Conservation (phyloP, 2,329 filamentous ascomycete species). For the Sclerotinia spermophila region DNA sequence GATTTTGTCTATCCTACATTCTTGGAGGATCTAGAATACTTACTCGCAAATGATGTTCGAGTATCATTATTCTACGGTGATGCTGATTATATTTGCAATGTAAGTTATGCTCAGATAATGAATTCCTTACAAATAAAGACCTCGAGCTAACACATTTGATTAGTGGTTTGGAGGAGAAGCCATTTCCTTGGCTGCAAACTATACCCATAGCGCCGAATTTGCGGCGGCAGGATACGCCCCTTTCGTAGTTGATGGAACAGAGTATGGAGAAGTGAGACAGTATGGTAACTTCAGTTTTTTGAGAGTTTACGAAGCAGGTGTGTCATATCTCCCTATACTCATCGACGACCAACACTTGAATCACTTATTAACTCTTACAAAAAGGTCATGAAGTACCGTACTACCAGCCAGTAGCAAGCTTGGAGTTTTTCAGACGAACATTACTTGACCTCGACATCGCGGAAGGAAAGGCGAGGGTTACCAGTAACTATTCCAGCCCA, state of each 20-base stretch:
- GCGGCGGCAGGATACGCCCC: constrained; percentile 53
- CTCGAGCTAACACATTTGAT: constrained; percentile 34
- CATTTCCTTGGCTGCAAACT: constrained; percentile 50
- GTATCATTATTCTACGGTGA: constrained; percentile 57
- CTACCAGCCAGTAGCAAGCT: constrained; percentile 30
- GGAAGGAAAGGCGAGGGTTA: constrained; percentile 41
- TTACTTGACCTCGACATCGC: constrained; percentile 37
- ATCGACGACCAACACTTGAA: neutral
- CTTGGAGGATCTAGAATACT: constrained; percentile 43
- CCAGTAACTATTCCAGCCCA: constrained; percentile 25
- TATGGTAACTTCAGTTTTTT: constrained; percentile 47
- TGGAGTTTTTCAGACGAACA: constrained; percentile 34
- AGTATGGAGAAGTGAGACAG: constrained; percentile 57
- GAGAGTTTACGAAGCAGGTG: constrained; percentile 31
- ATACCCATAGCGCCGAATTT: constrained; percentile 46
- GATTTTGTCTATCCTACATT: constrained; percentile 63
- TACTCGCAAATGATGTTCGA: constrained; percentile 47
- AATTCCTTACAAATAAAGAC: neutral
- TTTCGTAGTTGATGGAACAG: constrained; percentile 50
- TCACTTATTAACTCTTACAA: constrained; percentile 6
- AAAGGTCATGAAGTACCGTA: constrained; percentile 30
- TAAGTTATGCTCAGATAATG: constrained; percentile 1
- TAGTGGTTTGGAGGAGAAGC: constrained; percentile 52
- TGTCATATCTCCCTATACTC: neutral
- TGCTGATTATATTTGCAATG: constrained; percentile 36